phyloP scores from a whole-genome alignment of 306 rosid genomes.

The Aeschynomene evenia region DNA sequence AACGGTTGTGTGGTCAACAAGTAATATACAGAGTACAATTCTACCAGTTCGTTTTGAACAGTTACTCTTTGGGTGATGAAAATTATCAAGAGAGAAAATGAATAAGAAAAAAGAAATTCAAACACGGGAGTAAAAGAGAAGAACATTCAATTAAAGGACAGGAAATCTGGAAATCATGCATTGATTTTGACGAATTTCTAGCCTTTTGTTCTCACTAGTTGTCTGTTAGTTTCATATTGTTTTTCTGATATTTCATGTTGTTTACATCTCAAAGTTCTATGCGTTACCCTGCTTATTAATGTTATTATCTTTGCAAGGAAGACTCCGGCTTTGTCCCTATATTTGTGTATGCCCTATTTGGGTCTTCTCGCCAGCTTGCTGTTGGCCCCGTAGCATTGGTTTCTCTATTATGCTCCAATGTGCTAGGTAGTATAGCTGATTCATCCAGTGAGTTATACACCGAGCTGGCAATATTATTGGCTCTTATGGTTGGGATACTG shows the following conservation, averaged over 20 bases:
- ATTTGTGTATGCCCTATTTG: slow-evolving; percentile 89
- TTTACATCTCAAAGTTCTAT: slow-evolving; percentile 3
- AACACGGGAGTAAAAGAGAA: no score
- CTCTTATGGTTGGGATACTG: slow-evolving; percentile 94
- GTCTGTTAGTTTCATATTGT: background rate
- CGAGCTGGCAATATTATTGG: slow-evolving; percentile 81
- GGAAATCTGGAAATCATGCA: slow-evolving; percentile 4
- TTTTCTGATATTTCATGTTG: slow-evolving; percentile 12
- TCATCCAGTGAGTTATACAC: slow-evolving; percentile 75
- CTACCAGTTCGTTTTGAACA: no score
- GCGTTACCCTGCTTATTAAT: slow-evolving; percentile 20
- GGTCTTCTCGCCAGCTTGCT: slow-evolving; percentile 98
- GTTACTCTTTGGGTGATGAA: background rate
- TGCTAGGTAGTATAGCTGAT: slow-evolving; percentile 72
- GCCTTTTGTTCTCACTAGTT: background rate
- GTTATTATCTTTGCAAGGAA: slow-evolving; percentile 47
- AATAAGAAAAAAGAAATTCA: no score
- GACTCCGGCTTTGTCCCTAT: slow-evolving; percentile 80
- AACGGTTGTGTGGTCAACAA: no score
- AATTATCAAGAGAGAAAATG: background rate
- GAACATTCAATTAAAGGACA: no score
- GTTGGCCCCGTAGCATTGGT: slow-evolving; percentile 99
- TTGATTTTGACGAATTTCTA: slow-evolving; percentile 23
- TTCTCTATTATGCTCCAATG: slow-evolving; percentile 83
- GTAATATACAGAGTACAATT: no score